phyloP scores from a whole-genome alignment of 176 grass and related monocot species.

The Aegilops longissima region DNA sequence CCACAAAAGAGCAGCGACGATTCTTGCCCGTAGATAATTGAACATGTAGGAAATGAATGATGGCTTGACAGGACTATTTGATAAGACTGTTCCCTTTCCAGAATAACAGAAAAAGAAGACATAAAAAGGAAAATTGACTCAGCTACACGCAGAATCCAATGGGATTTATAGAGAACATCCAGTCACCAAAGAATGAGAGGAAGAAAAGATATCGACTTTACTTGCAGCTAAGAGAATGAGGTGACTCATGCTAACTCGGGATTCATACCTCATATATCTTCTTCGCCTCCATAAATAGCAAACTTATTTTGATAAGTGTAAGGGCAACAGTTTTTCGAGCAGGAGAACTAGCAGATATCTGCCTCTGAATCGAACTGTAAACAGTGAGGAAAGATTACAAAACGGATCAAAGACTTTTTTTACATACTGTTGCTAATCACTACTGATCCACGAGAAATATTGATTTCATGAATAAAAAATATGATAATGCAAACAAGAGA shows the following conservation, averaged over 20 bases:
- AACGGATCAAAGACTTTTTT: neutral
- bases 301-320: constrained; percentile 80
- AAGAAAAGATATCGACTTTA: neutral
- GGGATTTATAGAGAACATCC: constrained; percentile 5
- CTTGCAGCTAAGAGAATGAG: constrained; percentile 18
- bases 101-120: constrained; percentile 20
- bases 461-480: neutral
- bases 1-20: constrained; percentile 61
- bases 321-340: constrained; percentile 64
- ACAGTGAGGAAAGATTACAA: constrained; percentile 32
- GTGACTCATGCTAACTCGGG: neutral
- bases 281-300: constrained; percentile 87
- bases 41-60: constrained; percentile 46
- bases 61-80: constrained; percentile 47
- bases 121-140: constrained; percentile 10
- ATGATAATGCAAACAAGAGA: neutral
- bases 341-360: constrained; percentile 71
- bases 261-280: constrained; percentile 73
- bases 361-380: constrained; percentile 88
- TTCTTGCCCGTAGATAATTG: constrained; percentile 69
- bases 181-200: constrained; percentile 16
- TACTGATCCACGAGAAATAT: neutral
- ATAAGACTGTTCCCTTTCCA: constrained; percentile 71
- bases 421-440: neutral
- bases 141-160: constrained; percentile 4